Base-by-base conservation (phyloP, 805 yeast species). In the Ogataea haglerorum region DNA sequence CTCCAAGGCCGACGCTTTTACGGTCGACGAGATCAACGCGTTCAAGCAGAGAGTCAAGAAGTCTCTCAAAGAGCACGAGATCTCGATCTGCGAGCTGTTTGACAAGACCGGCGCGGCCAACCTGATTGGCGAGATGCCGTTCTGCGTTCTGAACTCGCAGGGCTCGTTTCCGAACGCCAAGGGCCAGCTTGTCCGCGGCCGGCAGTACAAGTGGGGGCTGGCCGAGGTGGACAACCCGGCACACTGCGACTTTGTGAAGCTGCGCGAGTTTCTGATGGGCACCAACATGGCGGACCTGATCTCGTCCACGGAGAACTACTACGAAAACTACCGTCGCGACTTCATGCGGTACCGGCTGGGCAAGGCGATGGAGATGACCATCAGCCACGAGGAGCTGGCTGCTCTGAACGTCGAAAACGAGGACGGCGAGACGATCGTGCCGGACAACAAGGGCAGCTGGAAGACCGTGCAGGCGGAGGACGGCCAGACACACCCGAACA, bases 201-300 rank as follows among this genome's bases (percentile, higher is more conserved):
- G 96, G 54, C 72, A 73, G 55, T 90, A 88, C 65, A 72, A 68
- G 13, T 90, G 96, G 96, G 97, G 97, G 0, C 61, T 76, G 16
- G 85, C 86, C 10, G 95, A 89, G 56, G 84, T 86, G 29, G 95
- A 85, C 55, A 82, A 87, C 58, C 75, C 73, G 14, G 61, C 67
- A 7, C 89, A 84, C 60, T 86, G 95, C 63, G 96, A 91, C 58
- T 88, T 88, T 55, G 48, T 63, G 21, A 70, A 70, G 45, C 69
- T 90, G 47, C 76, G 86, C 49, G 73, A 78, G 25, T 63, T 87
- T 27, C 65, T 90, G 35, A 69, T 90, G 63, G 72, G 81, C 17
- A 72, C 80, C 15, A 75, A 86, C 61, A 75, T 87, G 83, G 73
- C 85, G 36, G 96, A 89, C 55, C 72, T 90, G 49, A 78, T 87